A percentile compares a stretch with the other conserved stretches of the same genome.
phyloP scores from a whole-genome alignment of 768 basidiomycete genomes.

The Strobilomyces dryophilus region DNA sequence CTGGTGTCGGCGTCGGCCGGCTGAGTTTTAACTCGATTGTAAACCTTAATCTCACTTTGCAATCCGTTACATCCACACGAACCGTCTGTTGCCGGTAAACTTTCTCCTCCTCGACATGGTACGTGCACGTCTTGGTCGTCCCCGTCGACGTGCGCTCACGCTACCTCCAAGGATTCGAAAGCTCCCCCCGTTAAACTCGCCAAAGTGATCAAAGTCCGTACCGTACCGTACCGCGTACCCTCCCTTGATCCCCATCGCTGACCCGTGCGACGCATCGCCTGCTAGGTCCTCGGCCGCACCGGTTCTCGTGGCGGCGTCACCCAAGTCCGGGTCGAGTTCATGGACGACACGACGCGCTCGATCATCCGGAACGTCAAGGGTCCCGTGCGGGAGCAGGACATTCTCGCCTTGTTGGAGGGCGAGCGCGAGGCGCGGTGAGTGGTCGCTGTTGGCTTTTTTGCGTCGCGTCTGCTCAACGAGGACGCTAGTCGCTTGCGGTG shows the following conservation, averaged over 20 bases:
- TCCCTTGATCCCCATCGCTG: background rate
- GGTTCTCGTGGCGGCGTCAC: slow-evolving; percentile 99
- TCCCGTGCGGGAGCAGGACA: slow-evolving; percentile 93
- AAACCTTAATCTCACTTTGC: slow-evolving; percentile 25
- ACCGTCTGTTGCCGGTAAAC: background rate
- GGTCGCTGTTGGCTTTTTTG: background rate
- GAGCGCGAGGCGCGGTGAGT: slow-evolving; percentile 98
- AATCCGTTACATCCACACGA: slow-evolving; percentile 11
- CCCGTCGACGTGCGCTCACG: background rate
- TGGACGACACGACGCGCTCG: slow-evolving; percentile 93
- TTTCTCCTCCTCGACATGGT: slow-evolving; percentile 21
- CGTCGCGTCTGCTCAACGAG: background rate
- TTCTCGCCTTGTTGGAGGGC: slow-evolving; percentile 93
- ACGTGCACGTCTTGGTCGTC: slow-evolving; percentile 1
- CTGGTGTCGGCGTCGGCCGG: slow-evolving; percentile 14
- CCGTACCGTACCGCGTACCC: background rate
- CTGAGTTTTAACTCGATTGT: slow-evolving; percentile 9
- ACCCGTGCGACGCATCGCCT: background rate
- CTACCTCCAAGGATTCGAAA: slow-evolving; percentile 59
- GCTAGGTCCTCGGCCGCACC: slow-evolving; percentile 93
- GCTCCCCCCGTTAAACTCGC: slow-evolving; percentile 96
- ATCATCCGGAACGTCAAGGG: slow-evolving; percentile 99
- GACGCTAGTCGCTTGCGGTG: slow-evolving; percentile 22
- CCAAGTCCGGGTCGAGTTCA: slow-evolving; percentile 98
- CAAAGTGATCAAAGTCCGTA: slow-evolving; percentile 88